Evolutionary conservation across 2,329 filamentous ascomycete species (phyloP).

Genomic region (Paracoccidioides brasiliensis): DNA sequence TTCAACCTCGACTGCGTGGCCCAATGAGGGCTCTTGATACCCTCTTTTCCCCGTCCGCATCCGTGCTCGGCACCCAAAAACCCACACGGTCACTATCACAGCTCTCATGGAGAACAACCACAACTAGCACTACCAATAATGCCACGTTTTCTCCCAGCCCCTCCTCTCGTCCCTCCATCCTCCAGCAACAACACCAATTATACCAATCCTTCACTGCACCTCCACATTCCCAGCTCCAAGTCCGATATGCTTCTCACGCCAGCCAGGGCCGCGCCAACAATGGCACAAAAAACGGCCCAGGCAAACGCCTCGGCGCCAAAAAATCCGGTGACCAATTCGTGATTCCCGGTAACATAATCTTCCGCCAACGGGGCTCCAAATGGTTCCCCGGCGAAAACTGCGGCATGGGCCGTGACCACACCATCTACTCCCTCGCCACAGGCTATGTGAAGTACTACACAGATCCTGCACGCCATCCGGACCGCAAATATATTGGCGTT

Average conservation of each 20-base stretch:
- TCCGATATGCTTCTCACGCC: conserved; percentile 51
- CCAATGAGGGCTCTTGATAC: conserved; percentile 28
- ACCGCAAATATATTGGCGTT: conserved; percentile 88
- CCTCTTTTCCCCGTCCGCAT: conserved; percentile 20
- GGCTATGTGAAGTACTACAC: conserved; percentile 97
- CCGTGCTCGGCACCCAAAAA: conserved; percentile 14
- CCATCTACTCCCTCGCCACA: conserved; percentile 70
- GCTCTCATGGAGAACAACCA: conserved; percentile 18
- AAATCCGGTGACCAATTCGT: conserved; percentile 87
- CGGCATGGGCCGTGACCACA: conserved; percentile 90
- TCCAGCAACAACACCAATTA: conserved; percentile 14
- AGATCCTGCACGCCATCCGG: conserved; percentile 68
- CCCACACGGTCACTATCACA: conserved; percentile 4
- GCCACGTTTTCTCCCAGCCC: conserved; percentile 3
- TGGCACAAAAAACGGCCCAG: conserved; percentile 54
- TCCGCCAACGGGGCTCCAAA: conserved; percentile 83
- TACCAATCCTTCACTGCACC: conserved; percentile 18
- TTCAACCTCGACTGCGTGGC: conserved; percentile 30
- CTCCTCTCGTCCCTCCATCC: conserved; percentile 2
- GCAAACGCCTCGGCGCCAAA: conserved; percentile 90
- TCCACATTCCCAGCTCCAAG: conserved; percentile 29
- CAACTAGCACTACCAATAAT: conserved; percentile 14
- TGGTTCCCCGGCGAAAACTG: conserved; percentile 96
- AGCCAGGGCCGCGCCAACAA: conserved; percentile 53
- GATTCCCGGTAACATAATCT: conserved; percentile 93